Conservation (phyloP, 164 flowering plant genomes). For the Magnolia changhungtana region DNA sequence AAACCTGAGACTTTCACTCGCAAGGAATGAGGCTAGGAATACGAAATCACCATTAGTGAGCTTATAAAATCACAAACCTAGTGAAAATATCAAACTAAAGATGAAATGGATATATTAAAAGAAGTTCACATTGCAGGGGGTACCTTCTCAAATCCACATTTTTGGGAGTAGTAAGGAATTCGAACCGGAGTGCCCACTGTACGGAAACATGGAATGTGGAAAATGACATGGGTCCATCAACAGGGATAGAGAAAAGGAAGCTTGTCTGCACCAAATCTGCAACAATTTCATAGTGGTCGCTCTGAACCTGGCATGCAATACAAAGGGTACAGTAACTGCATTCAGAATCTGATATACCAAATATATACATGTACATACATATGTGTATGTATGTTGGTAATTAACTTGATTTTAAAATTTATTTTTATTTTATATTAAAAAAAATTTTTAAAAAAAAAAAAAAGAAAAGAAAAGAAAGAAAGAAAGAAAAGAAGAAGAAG, state of each 20-base stretch:
- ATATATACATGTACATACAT: too few relatives aligned
- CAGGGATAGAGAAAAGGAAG: constrained; percentile 91
- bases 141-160: constrained; percentile 91
- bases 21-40: neutral
- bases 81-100: neutral
- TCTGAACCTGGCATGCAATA: constrained; percentile 55
- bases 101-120: neutral
- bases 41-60: neutral
- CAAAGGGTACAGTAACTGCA: neutral
- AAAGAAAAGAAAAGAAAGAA: too few relatives aligned
- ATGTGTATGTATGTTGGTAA: too few relatives aligned
- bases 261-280: constrained; percentile 93
- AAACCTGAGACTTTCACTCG: neutral
- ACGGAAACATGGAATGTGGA: constrained; percentile 84
- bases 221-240: constrained; percentile 98
- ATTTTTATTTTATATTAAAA: neutral
- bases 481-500: too few relatives aligned
- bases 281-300: constrained; percentile 93
- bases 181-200: constrained; percentile 93
- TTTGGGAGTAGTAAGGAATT: constrained; percentile 86
- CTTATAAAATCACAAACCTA: neutral
- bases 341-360: neutral
- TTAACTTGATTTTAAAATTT: too few relatives aligned
- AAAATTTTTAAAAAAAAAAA: too few relatives aligned
- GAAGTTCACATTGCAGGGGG: neutral